Evolutionary conservation across 2,329 filamentous ascomycete genomes (phyloP), one percentile per base, ranked within the genome.

Genomic region (Fusarium brachygibbosum): DNA sequence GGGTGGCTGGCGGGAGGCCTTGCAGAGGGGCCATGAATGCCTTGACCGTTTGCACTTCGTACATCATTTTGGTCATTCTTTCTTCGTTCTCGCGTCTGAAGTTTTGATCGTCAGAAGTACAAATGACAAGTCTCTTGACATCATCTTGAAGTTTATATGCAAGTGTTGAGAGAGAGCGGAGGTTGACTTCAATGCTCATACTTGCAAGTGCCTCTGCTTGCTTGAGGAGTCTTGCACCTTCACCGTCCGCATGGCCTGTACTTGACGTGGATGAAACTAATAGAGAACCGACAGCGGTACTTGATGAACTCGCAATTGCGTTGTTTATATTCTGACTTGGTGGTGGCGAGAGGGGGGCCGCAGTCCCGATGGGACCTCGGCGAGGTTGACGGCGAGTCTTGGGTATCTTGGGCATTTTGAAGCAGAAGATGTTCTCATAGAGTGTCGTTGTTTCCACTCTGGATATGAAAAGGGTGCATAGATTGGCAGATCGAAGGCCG

Each of bases 161-260:
- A 48, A 77, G 75, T 23, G 58, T 55, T 29, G 61, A 52, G 25
- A 81, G 62, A 32, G 71, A 59, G 37, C 76, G 77, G 35, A 81
- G 62, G 59, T 75, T 77, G 53, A 81, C 75, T 66, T 81, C 79
- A n/a, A 77, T 68, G 8, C 76, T 80, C 76, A 81, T 80, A 41
- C 65, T 72, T 7, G 79, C 76, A n/a, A 81, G 72, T 32, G 76
- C 75, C 5, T 79, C 75, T 38, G 79, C 77, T 29, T 75, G 73
- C 12, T 63, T 61, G 29, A 75, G 41, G 10, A 78, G 68, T 14
- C 45, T 70, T 2, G 51, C 49, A 29, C 56, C 23, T 19, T 42
- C 34, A 9, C 21, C 14, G 25, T 31, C 40, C 4, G 25, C 14
- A 14, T n/a, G 16, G 2, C n/a, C 28, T 35, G 35, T 31, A 13